Percentiles rank a stretch among this genome's conserved stretches.
Conservation (phyloP, 2,329 filamentous ascomycete genomes). For the Pseudogymnoascus sp. region DNA sequence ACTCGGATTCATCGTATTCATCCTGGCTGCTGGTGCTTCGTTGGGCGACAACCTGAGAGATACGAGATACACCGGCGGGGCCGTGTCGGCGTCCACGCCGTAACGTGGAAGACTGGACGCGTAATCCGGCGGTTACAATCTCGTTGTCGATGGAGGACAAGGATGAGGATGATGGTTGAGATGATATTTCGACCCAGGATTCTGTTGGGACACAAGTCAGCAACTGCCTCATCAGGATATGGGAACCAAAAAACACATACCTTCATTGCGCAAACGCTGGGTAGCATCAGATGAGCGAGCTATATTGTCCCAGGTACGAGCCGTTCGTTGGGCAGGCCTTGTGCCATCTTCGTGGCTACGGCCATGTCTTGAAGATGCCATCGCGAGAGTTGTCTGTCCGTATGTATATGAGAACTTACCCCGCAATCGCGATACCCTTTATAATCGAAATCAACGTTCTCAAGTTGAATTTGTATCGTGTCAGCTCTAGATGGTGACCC, state of each 20-base stretch:
- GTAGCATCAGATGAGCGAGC: conserved; percentile 1
- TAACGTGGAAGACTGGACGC: conserved; percentile 60
- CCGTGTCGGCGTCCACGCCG: conserved; percentile 52
- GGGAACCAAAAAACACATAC: background rate
- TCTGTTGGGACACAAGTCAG: conserved; percentile 49
- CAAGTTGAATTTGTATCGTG: background rate
- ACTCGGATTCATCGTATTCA: conserved; percentile 91
- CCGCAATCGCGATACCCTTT: background rate
- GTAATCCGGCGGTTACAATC: conserved; percentile 82
- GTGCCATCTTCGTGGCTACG: background rate
- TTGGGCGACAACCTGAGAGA: conserved; percentile 37
- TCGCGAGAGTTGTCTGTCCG: background rate
- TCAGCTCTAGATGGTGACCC: background rate
- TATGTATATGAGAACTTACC: conserved; percentile 10
- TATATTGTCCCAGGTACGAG: conserved; percentile 11
- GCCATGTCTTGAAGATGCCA: conserved; percentile 3
- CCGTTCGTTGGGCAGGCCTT: background rate
- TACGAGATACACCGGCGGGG: conserved; percentile 30
- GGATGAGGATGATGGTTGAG: conserved; percentile 88
- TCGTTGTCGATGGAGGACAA: conserved; percentile 81
- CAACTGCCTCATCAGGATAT: background rate
- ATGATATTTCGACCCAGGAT: conserved; percentile 93
- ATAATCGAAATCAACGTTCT: background rate
- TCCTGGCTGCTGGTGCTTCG: conserved; percentile 72
- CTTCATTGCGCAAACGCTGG: conserved; percentile 5